A percentile compares a stretch with the other conserved stretches of the same genome.
Conservation (phyloP, 371 early-diverging fungal genomes). For the Mucor saturninus region DNA sequence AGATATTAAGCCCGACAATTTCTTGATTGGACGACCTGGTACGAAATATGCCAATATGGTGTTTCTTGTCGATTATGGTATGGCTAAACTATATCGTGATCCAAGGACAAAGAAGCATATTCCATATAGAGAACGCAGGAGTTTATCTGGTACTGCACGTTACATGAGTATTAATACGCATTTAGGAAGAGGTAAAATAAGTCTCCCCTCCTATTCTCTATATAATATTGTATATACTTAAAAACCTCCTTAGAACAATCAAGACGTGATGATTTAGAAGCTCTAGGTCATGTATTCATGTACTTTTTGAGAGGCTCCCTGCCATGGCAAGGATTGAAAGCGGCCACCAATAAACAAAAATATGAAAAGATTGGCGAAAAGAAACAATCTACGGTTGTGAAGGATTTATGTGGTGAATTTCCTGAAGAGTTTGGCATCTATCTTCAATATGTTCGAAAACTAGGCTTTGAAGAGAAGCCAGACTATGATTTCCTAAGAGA, state of each 20-base stretch:
- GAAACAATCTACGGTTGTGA: slow-evolving; percentile 80
- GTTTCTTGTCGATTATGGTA: slow-evolving; percentile 91
- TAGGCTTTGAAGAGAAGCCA: slow-evolving; percentile 96
- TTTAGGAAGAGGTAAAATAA: slow-evolving; percentile 71
- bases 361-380: slow-evolving; percentile 93
- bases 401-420: slow-evolving; percentile 83
- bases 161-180: slow-evolving; percentile 98
- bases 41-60: slow-evolving; percentile 62
- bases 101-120: slow-evolving; percentile 91
- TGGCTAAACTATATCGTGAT: slow-evolving; percentile 92
- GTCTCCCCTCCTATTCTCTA: not conserved
- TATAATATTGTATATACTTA: not conserved
- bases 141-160: slow-evolving; percentile 92
- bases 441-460: slow-evolving; percentile 87
- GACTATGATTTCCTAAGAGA: slow-evolving; percentile 90
- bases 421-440: slow-evolving; percentile 94
- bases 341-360: slow-evolving; percentile 92
- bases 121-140: slow-evolving; percentile 87
- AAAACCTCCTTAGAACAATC: slow-evolving; percentile 74
- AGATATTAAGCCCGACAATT: slow-evolving; percentile 99
- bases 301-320: slow-evolving; percentile 92
- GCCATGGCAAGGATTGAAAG: slow-evolving; percentile 97
- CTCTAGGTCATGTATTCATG: slow-evolving; percentile 94
- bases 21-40: slow-evolving; percentile 83
- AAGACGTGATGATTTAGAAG: slow-evolving; percentile 95